Evolutionary conservation across 2,329 filamentous ascomycete species (phyloP).

Genomic region (Calonectria pseudoreteaudii): DNA sequence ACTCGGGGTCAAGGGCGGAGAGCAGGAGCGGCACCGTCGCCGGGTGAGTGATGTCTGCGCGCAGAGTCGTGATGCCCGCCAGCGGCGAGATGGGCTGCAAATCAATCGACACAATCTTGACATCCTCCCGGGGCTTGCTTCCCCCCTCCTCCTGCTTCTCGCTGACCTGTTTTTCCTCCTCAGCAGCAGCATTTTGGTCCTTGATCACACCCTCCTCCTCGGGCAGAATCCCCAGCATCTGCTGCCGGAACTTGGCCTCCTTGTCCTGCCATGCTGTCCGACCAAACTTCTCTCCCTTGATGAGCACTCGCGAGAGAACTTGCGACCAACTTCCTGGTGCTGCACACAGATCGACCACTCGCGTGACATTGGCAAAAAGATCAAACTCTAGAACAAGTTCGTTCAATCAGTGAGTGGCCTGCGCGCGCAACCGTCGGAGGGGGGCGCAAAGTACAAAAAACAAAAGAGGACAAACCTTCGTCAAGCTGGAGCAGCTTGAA

Average conservation of each 20-base stretch:
- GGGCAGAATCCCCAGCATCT: slow-evolving; percentile 67
- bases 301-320: slow-evolving; percentile 91
- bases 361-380: slow-evolving; percentile 87
- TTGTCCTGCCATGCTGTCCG: slow-evolving; percentile 88
- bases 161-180: slow-evolving; percentile 24
- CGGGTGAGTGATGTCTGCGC: slow-evolving; percentile 97
- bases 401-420: slow-evolving; percentile 27
- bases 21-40: slow-evolving; percentile 92
- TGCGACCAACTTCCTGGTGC: slow-evolving; percentile 98
- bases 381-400: slow-evolving; percentile 78
- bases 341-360: slow-evolving; percentile 95
- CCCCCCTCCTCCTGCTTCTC: slow-evolving; percentile 46
- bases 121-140: slow-evolving; percentile 69
- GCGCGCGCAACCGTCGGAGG: background rate
- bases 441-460: background rate
- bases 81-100: slow-evolving; percentile 95
- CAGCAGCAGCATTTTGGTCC: slow-evolving; percentile 28
- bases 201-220: slow-evolving; percentile 44
- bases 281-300: slow-evolving; percentile 93
- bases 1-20: slow-evolving; percentile 82
- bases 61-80: slow-evolving; percentile 90
- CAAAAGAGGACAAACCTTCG: slow-evolving; percentile 63
- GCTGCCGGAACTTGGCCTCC: slow-evolving; percentile 73
- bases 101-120: slow-evolving; percentile 96
- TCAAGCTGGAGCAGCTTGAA: slow-evolving; percentile 98